phyloP scores from a whole-genome alignment of 495 filamentous ascomycete genomes.

The Astrothelium macrocarpum region DNA sequence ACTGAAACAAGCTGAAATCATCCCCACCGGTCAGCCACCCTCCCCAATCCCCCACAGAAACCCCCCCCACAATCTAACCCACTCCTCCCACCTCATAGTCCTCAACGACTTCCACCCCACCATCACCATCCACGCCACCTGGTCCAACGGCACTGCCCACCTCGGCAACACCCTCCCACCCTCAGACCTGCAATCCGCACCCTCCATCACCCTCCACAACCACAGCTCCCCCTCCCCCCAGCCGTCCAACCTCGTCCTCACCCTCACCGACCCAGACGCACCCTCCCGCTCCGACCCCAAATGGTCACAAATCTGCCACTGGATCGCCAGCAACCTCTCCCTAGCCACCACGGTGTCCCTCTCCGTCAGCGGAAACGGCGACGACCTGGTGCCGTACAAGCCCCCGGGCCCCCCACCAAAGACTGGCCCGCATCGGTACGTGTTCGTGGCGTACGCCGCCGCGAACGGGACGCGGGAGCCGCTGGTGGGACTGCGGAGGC shows the following conservation, averaged over 20 bases:
- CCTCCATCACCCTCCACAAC: constrained; percentile 36
- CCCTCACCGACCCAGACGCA: constrained; percentile 62
- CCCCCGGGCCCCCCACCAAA: constrained; percentile 53
- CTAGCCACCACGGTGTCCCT: too few relatives aligned
- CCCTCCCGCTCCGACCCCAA: constrained; percentile 53
- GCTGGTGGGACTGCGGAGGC: constrained; percentile 39
- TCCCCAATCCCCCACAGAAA: background rate
- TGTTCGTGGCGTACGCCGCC: constrained; percentile 48
- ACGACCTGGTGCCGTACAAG: constrained; percentile 47
- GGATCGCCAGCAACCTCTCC: constrained; percentile 46
- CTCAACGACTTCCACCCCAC: constrained; percentile 54
- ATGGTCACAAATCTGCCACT: constrained; percentile 66
- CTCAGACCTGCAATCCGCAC: constrained; percentile 39
- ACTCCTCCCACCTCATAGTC: constrained; percentile 31
- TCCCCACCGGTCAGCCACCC: constrained; percentile 41
- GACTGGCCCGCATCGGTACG: constrained; percentile 61
- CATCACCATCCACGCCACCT: constrained; percentile 42
- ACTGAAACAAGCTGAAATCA: constrained; percentile 50
- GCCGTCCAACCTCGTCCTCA: constrained; percentile 33
- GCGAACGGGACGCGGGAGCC: constrained; percentile 32
- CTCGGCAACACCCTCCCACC: constrained; percentile 56
- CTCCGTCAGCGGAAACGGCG: too few relatives aligned
- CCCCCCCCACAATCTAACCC: background rate
- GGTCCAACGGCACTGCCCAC: constrained; percentile 37
- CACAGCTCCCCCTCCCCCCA: constrained; percentile 10